Conservation (phyloP, 441 rosid species). For the Manihot esculenta region DNA sequence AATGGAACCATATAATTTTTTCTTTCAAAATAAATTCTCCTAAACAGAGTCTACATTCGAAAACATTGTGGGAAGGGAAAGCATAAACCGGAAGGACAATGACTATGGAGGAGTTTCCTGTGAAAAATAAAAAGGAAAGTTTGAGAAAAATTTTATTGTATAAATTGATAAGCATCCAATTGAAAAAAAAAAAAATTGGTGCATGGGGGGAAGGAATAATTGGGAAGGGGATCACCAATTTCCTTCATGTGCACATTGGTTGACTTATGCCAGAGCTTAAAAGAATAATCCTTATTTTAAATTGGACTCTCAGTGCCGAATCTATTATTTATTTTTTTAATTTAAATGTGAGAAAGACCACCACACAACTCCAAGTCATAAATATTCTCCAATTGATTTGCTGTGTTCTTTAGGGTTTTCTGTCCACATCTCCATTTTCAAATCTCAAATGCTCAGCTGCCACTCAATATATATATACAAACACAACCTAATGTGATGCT, state of each 20-base stretch:
- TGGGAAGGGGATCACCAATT: not conserved
- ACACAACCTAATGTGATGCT: not conserved
- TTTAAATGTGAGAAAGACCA: not conserved
- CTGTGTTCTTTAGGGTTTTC: not conserved
- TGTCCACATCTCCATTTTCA: constrained; percentile 6
- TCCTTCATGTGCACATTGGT: not conserved
- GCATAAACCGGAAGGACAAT: too few species aligned
- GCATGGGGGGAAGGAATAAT: constrained; percentile 1
- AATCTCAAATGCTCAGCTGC: not conserved
- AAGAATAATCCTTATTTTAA: not conserved
- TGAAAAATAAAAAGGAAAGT: too few species aligned
- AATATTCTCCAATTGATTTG: not conserved
- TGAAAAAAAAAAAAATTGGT: too few species aligned
- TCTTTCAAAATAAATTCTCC: too few species aligned
- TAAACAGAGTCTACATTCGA: too few species aligned
- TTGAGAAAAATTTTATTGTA: too few species aligned
- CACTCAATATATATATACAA: not conserved
- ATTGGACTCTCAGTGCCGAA: not conserved
- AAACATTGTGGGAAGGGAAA: too few species aligned
- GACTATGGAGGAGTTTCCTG: too few species aligned
- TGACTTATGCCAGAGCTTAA: not conserved
- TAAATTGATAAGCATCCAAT: not conserved
- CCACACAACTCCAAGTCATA: not conserved
- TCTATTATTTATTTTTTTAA: not conserved
- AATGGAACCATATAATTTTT: too few species aligned